phyloP scores from a whole-genome alignment of 2,329 filamentous ascomycete genomes.

The Seiridium unicorne region DNA sequence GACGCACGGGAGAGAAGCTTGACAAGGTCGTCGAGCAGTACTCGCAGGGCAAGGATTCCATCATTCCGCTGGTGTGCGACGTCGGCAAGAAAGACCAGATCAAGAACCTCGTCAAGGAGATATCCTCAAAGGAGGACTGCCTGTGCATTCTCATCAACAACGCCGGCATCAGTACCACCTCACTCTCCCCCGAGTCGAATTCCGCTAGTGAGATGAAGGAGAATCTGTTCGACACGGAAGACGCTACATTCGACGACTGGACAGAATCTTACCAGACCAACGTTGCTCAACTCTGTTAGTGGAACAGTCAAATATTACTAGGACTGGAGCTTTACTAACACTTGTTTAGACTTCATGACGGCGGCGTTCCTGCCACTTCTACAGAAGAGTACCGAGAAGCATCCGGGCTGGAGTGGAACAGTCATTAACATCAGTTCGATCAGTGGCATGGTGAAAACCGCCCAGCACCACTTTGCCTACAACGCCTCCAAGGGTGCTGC shows the following conservation, averaged over 20 bases:
- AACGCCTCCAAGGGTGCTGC: conserved; percentile 64
- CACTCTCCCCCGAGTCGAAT: conserved; percentile 53
- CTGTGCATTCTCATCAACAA: conserved; percentile 70
- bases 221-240: conserved; percentile 66
- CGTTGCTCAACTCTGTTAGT: conserved; percentile 60
- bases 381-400: conserved; percentile 43
- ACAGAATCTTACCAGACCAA: conserved; percentile 71
- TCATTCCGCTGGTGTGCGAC: conserved; percentile 60
- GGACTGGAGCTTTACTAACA: background rate
- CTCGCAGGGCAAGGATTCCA: conserved; percentile 51
- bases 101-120: conserved; percentile 53
- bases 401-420: conserved; percentile 51
- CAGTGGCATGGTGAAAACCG: conserved; percentile 60
- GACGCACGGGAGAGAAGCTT: conserved; percentile 61
- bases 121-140: conserved; percentile 53
- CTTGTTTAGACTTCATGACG: conserved; percentile 48
- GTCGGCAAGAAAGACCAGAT: conserved; percentile 62
- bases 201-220: conserved; percentile 50
- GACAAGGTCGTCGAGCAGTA: conserved; percentile 59
- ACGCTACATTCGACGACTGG: conserved; percentile 65
- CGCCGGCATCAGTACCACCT: conserved; percentile 58
- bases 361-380: conserved; percentile 62
- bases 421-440: conserved; percentile 70
- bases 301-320: background rate
- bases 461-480: conserved; percentile 66